phyloP scores from a whole-genome alignment of 805 yeast genomes.

The Saccharomyces eubayanus region DNA sequence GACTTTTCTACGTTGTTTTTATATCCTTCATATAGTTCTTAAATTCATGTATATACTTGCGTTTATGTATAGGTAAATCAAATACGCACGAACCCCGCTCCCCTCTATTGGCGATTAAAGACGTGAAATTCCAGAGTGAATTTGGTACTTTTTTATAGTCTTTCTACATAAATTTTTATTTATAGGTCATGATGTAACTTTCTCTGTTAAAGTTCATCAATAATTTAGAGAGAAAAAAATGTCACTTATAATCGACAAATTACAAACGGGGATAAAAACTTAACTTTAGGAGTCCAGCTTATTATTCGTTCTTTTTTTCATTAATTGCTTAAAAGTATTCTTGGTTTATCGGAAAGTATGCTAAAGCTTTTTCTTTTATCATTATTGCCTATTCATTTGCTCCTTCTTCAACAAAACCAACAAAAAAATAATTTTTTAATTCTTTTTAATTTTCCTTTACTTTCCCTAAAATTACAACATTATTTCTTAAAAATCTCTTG shows the following conservation, averaged over 20 bases:
- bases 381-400: neutral
- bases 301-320: neutral
- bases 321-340: neutral
- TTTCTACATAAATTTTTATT: neutral
- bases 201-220: neutral
- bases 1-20: neutral
- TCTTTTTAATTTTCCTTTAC: neutral
- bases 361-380: neutral
- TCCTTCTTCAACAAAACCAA: neutral
- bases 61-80: neutral
- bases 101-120: neutral
- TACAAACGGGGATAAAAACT: neutral
- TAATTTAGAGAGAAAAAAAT: neutral
- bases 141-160: neutral
- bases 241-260: neutral
- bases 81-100: neutral
- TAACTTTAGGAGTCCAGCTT: neutral
- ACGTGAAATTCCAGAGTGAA: neutral
- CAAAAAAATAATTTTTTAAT: neutral
- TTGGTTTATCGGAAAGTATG: neutral
- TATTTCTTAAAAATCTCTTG: slow-evolving; percentile 31
- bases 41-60: neutral
- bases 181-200: neutral
- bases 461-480: neutral
- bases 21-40: slow-evolving; percentile 1